A percentile compares a stretch with the other conserved stretches of the same genome.
Conservation (phyloP, 345 rosid species). For the Reutealis trisperma region DNA sequence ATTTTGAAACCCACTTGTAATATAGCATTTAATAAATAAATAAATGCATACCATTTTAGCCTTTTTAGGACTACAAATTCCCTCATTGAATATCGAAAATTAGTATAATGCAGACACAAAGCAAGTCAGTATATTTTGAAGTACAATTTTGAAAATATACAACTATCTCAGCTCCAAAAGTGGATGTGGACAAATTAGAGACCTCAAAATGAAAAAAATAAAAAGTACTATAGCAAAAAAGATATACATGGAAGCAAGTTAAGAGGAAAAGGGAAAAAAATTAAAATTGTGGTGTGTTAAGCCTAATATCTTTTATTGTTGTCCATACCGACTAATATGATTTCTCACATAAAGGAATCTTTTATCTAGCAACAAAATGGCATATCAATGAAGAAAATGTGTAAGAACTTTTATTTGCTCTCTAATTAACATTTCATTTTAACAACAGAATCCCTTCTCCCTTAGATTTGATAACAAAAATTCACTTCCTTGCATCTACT, state of each 20-base stretch:
- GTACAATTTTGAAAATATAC: neutral
- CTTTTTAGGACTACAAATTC: neutral
- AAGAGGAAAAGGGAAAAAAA: neutral
- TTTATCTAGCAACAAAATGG: neutral
- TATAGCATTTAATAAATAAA: conserved; percentile 17
- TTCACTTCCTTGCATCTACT: no score
- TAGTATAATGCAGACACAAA: neutral
- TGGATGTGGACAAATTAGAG: neutral
- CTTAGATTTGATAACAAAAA: no score
- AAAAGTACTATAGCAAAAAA: neutral
- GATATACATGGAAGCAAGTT: neutral
- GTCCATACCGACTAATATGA: neutral
- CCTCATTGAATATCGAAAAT: neutral
- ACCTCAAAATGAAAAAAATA: neutral
- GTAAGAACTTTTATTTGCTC: neutral
- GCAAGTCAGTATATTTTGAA: neutral
- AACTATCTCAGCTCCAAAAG: neutral
- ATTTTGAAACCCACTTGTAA: conserved; percentile 89
- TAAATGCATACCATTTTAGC: neutral
- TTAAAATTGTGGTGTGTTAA: neutral
- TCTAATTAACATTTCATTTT: neutral
- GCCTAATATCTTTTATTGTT: neutral
- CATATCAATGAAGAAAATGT: neutral
- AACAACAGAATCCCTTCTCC: neutral
- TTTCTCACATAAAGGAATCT: neutral